Base-by-base conservation (phyloP, 148 eudicot genomes). In the Talinum fruticosum region DNA sequence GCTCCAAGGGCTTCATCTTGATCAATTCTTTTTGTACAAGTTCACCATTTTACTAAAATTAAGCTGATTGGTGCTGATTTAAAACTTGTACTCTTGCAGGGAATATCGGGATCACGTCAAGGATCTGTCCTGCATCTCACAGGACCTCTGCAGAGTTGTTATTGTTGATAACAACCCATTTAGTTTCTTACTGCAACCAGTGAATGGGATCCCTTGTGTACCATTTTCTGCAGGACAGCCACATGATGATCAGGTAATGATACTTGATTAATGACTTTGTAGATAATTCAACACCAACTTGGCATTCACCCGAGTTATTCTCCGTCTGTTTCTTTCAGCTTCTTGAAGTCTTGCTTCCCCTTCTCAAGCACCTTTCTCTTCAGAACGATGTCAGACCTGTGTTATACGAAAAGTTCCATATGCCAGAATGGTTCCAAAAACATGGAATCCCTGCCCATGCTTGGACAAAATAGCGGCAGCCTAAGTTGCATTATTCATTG, bases 111-210 rank as follows among this genome's bases (percentile, higher is more conserved):
- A 96, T 79, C 99, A 96, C 79, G 99, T 96, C 32, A 96, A 96
- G 84, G 99, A 95, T 72, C 79, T 95, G 32, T 88, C 93, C 37
- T 83, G 89, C 83, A 78, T 96, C 80, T 87, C 97, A 30, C 86
- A 87, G 75, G 97, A 96, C 80, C 87, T 91, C 23, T 77, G 87
- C 80, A 85, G 97, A 82, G 87, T 88, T 32, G 97, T 96, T 72
- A 86, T 96, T 70, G 99, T 96, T 72, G 99, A 96, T 82, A 96
- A 96, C 81, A 93, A 91, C 79, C 99, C 97, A n/a, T 96, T 96
- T 83, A 93, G 99, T 81, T 93, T 96, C 90, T 84, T 95, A 77
- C 81, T 93, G 85, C 99, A 96, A 83, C 99, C 99, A 36, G 28
- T 90, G 74, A 96, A 96, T 76, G 99, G 97, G 41, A 91, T 96